A percentile compares a stretch with the other conserved stretches of the same genome.
Evolutionary conservation across 805 yeast genomes (phyloP).

Genomic region (Blastobotrys chiropterorum): DNA sequence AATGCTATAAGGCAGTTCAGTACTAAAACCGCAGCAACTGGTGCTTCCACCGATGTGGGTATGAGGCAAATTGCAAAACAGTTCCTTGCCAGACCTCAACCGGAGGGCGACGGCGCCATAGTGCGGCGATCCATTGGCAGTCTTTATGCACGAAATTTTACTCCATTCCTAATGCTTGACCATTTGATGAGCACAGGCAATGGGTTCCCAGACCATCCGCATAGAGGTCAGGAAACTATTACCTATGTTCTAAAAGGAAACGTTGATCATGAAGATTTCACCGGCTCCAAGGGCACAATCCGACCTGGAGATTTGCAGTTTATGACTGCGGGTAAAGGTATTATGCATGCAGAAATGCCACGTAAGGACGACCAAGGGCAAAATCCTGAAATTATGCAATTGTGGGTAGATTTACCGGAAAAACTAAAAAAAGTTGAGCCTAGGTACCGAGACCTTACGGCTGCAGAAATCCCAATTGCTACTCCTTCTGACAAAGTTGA

Average conservation of each 20-base stretch:
- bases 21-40: background rate
- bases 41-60: background rate
- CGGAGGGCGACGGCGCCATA: slow-evolving; percentile 80
- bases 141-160: slow-evolving; percentile 57
- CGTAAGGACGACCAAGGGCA: slow-evolving; percentile 41
- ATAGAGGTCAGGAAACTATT: slow-evolving; percentile 73
- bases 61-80: slow-evolving; percentile 35
- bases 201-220: slow-evolving; percentile 82
- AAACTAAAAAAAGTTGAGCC: slow-evolving; percentile 58
- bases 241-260: slow-evolving; percentile 59
- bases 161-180: slow-evolving; percentile 76
- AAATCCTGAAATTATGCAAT: slow-evolving; percentile 61
- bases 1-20: background rate
- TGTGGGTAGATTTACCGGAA: slow-evolving; percentile 80
- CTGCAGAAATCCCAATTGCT: slow-evolving; percentile 63
- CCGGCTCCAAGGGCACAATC: slow-evolving; percentile 72
- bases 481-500: slow-evolving; percentile 56
- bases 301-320: slow-evolving; percentile 80
- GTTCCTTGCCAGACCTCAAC: slow-evolving; percentile 57
- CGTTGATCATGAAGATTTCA: slow-evolving; percentile 77
- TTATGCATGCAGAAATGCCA: slow-evolving; percentile 84
- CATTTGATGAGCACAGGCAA: slow-evolving; percentile 64
- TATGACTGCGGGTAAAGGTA: slow-evolving; percentile 88
- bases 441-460: slow-evolving; percentile 66
- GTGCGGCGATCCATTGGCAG: slow-evolving; percentile 79